Base-by-base conservation (phyloP, 805 yeast species). In the Jamesozyma rosinii region DNA sequence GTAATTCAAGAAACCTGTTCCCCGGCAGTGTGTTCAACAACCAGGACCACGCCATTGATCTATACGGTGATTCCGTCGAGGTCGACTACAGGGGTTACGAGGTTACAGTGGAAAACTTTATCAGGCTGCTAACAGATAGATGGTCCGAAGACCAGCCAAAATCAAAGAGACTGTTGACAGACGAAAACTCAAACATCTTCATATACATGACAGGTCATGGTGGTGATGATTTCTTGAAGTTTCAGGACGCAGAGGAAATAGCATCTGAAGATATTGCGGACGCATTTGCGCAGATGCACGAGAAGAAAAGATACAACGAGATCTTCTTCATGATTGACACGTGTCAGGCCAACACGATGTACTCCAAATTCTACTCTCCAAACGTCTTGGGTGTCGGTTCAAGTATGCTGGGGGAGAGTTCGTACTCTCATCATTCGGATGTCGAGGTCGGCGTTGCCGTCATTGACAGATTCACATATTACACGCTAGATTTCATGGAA, bases 291-390 rank as follows among this genome's bases (percentile, higher is more conserved):
- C 97, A 92, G 61, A 92, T 92, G 98, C 78, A 86, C 67, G 95
- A 90, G 61, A 89, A 89, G 75, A 83, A 84, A 53, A 73, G 98
- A 44, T 92, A 92, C 68, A 88, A 89, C 54, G 97, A 92, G 68
- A 84, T 92, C 29, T 79, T 92, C 58, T 92, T 92, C 66, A 92
- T 92, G 97, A 83, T 92, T 50, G 99, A 92, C 63, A 92, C 99
- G 0, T 92, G 99, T 59, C 98, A 92, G 69, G 98, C 98, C 21
- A 92, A 90, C 65, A 87, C 98, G 14, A 90, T 92, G 98, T 92
- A 83, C 66, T 81, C 94, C 44, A 77, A 83, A 57, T 79, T 90
- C 58, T 88, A 87, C 60, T 83, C 95, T 9, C 97, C 98, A 29
- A 88, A 92, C 60, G 77, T 92, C 37, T 65, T 92, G 41, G 86